Evolutionary conservation across 345 rosid genomes (phyloP).

Genomic region (Anacardium occidentale): DNA sequence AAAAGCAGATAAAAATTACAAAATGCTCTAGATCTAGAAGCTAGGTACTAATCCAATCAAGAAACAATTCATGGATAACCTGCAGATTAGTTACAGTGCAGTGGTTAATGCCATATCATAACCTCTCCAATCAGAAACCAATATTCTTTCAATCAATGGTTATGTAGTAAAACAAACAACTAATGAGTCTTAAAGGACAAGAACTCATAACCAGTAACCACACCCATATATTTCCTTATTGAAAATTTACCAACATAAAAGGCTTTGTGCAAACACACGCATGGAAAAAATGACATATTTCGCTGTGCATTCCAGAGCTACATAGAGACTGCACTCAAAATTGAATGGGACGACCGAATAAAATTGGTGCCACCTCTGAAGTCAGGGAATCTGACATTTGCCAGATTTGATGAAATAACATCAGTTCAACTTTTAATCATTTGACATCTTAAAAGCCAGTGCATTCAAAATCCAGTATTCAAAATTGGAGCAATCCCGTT

Average conservation of each 20-base stretch:
- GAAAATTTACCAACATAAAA: not conserved
- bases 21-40: constrained; percentile 7
- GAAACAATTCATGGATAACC: not conserved
- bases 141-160: not conserved
- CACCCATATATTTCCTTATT: not conserved
- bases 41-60: not conserved
- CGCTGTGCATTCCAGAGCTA: not conserved
- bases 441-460: not conserved
- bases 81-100: not conserved
- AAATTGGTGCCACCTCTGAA: not conserved
- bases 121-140: not conserved
- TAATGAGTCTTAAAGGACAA: too few species aligned
- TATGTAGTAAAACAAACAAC: too few species aligned
- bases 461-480: not conserved
- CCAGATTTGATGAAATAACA: not conserved
- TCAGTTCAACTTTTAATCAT: not conserved
- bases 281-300: not conserved
- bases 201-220: not conserved
- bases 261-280: not conserved
- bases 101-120: not conserved
- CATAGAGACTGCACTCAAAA: not conserved
- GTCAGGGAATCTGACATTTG: too few species aligned
- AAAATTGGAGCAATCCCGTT: not conserved
- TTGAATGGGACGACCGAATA: not conserved
- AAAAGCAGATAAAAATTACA: not conserved